phyloP scores from a whole-genome alignment of 176 grass and related monocot genomes.

The Lolium multiflorum region DNA sequence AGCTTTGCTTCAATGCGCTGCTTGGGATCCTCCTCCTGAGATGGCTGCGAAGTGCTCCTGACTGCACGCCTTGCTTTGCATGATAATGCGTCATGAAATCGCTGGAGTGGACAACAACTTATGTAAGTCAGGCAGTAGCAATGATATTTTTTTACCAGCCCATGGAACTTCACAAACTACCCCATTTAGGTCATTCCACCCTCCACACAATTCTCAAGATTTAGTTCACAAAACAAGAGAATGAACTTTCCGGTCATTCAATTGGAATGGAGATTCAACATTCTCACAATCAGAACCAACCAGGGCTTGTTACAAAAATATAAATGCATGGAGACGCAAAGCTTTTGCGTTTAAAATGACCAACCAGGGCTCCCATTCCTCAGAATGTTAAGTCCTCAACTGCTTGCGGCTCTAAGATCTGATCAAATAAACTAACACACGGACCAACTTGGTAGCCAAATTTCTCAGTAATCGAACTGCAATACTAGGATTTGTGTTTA shows the following conservation, averaged over 20 bases:
- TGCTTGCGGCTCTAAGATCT: neutral
- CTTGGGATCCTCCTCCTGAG: conserved; percentile 78
- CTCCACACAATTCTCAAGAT: neutral
- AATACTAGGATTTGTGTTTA: neutral
- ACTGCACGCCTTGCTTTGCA: conserved; percentile 75
- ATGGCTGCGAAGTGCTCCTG: conserved; percentile 65
- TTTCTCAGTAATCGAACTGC: neutral
- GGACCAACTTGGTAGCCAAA: neutral
- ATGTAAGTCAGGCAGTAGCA: neutral
- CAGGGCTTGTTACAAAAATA: neutral
- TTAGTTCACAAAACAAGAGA: neutral
- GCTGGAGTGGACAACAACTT: conserved; percentile 51
- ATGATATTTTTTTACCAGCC: neutral
- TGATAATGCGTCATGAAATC: conserved; percentile 80
- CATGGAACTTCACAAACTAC: neutral
- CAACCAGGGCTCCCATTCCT: neutral
- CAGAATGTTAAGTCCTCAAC: neutral
- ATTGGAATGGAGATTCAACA: neutral
- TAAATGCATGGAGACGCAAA: neutral
- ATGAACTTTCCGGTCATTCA: neutral
- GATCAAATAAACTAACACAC: conserved; percentile 25
- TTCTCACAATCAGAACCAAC: neutral
- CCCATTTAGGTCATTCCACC: neutral
- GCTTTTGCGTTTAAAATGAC: neutral
- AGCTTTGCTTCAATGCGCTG: conserved; percentile 79